These are phyloP conservation scores for Colletotrichum tamarilloi DNA, from an alignment of 2,329 filamentous ascomycete genomes.

Conservation along the genomic window DNA sequence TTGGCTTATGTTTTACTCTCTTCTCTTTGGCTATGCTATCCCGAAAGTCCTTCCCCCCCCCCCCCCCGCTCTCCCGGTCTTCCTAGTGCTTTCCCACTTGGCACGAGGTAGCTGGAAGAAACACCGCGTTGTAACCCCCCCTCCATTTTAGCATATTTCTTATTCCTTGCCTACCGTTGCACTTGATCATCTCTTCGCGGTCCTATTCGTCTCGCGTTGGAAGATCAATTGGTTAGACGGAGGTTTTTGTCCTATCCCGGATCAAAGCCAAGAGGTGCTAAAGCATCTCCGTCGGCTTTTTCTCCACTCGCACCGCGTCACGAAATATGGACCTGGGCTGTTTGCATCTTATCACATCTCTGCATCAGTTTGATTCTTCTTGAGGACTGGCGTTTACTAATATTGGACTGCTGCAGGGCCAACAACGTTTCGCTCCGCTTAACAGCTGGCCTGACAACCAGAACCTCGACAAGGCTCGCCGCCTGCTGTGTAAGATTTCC, in stretches of 20 bases:
- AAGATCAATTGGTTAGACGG: constrained; percentile 9
- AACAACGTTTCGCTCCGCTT: constrained; percentile 83
- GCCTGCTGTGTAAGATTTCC: constrained; percentile 63
- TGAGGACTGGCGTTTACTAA: constrained; percentile 24
- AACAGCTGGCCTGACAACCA: constrained; percentile 88
- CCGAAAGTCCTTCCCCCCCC: neutral
- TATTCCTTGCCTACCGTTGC: neutral
- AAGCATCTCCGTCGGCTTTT: neutral
- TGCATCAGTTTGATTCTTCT: constrained; percentile 12
- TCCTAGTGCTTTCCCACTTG: neutral
- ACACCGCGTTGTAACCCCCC: neutral
- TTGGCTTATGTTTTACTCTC: neutral
- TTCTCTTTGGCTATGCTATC: neutral
- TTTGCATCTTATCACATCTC: constrained; percentile 10
- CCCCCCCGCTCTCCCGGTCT: neutral
- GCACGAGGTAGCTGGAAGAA: neutral
- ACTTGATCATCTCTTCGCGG: neutral
- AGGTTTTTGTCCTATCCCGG: constrained; percentile 26
- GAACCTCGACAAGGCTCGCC: constrained; percentile 82
- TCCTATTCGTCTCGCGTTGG: neutral
- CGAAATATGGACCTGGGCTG: constrained; percentile 8
- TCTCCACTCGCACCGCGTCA: constrained; percentile 16
- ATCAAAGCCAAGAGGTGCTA: constrained; percentile 12
- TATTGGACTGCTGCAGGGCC: constrained; percentile 56
- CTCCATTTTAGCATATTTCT: neutral